Evolutionary conservation across 2,329 filamentous ascomycete species (phyloP).

Genomic region (Beauveria sp.): DNA sequence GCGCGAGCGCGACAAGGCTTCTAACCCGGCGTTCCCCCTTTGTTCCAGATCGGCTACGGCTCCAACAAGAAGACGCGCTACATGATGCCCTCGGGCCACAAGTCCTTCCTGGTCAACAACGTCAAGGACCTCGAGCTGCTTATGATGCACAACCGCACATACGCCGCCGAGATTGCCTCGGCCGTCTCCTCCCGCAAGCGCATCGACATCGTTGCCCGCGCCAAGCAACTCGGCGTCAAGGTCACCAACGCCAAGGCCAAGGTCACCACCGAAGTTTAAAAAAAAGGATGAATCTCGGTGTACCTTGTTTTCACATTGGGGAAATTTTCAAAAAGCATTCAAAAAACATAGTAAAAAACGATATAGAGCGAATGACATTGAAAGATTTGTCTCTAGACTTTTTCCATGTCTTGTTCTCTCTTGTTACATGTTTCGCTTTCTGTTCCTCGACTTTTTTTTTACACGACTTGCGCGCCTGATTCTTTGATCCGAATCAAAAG

Average conservation of each 20-base stretch:
- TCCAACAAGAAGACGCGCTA: conserved; percentile 99
- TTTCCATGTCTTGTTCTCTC: not conserved
- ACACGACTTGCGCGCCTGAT: not conserved
- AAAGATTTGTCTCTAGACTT: not conserved
- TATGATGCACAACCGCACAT: conserved; percentile 99
- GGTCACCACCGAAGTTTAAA: conserved; percentile 88
- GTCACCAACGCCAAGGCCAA: conserved; percentile 99
- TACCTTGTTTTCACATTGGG: not conserved
- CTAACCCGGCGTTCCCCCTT: too few species aligned
- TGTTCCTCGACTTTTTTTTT: too few species aligned
- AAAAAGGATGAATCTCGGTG: conserved; percentile 21
- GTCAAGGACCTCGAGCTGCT: conserved; percentile 90
- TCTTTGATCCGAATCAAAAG: conserved; percentile 1
- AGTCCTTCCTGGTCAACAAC: conserved; percentile 99
- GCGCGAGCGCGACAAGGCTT: not conserved
- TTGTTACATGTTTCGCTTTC: not conserved
- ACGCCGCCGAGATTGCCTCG: conserved; percentile 97
- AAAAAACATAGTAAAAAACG: conserved; percentile 8
- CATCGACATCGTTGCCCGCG: conserved; percentile 93
- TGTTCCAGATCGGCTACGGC: conserved; percentile 81
- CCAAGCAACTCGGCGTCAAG: conserved; percentile 98
- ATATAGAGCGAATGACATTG: conserved; percentile 7
- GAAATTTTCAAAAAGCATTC: not conserved
- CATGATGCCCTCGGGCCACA: conserved; percentile 98
- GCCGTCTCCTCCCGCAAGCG: conserved; percentile 98